Evolutionary conservation across 352 stramenopile genomes (phyloP), one percentile per base, ranked within the genome.

Genomic region (Globisporangium cystogenes): DNA sequence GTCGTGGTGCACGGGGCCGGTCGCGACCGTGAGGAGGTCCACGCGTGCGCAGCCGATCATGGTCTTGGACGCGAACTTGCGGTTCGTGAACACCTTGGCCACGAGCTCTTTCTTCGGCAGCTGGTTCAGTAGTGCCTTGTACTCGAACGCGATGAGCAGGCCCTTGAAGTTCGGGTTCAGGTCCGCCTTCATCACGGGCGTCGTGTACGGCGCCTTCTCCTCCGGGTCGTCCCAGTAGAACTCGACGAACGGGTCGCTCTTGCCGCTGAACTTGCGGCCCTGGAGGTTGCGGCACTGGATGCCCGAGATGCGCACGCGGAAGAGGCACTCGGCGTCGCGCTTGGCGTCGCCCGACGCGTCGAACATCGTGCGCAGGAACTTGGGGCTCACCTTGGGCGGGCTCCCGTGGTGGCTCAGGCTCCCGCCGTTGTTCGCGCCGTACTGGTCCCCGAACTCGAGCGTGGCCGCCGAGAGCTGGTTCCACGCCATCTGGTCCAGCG

Each of bases 111-210:
- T 77, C 52, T 88, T 87, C 6, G 67, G 50, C 24, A 95, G 59
- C 36, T 62, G 57, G 31, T 73, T 72, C 0, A 95, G 65, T 49
- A 71, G 59, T 20, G 72, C 73, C 45, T 87, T 84, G 68, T 95
- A 93, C 70, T 95, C 85, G 51, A 95, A 93, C 8, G 79, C 69
- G 56, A 95, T 89, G 27, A 93, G 68, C 44, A 93, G 51, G 7
- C 85, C 85, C 56, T 95, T 95, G 64, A 86, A 95, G 55, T 91
- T 95, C 14, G 85, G 85, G 51, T 95, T 95, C 51, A 95, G 68
- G 45, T 95, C 85, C 33, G 66, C 70, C 48, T 93, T 93, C 52
- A 95, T 85, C 46, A 93, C 80, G 7, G 85, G 85, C 27, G 85
- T 95, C 18, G 68, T 65, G 61, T 90, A 95, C 41, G 83, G 82